Evolutionary conservation across 768 basidiomycete species (phyloP).

Genomic region (Cytidiella melzeri): DNA sequence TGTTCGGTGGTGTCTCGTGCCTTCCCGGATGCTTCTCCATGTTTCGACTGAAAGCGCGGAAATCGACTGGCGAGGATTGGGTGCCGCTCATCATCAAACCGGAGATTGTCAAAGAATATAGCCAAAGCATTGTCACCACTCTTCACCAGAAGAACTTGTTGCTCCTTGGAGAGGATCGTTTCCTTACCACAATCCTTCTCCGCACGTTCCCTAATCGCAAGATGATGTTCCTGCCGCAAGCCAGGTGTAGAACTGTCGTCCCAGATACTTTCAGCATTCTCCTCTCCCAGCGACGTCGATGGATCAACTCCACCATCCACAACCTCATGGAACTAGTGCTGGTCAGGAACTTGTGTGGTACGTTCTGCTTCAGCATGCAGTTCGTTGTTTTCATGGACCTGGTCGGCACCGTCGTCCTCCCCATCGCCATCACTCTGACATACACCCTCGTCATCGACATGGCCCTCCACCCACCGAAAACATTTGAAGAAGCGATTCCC

Average conservation of each 20-base stretch:
- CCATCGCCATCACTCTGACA: slow-evolving; percentile 88
- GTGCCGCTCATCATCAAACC: slow-evolving; percentile 95
- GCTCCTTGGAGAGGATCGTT: slow-evolving; percentile 96
- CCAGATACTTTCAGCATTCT: slow-evolving; percentile 93
- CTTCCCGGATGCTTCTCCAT: slow-evolving; percentile 99
- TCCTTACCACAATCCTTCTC: slow-evolving; percentile 92
- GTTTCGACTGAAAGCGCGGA: slow-evolving; percentile 96
- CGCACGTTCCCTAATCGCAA: slow-evolving; percentile 98
- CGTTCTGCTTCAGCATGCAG: slow-evolving; percentile 99
- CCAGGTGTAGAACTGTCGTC: slow-evolving; percentile 89
- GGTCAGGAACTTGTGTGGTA: slow-evolving; percentile 95
- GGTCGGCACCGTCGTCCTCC: slow-evolving; percentile 85
- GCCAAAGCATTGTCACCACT: slow-evolving; percentile 87
- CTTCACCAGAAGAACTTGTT: slow-evolving; percentile 97
- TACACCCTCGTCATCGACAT: slow-evolving; percentile 82
- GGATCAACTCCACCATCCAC: slow-evolving; percentile 99
- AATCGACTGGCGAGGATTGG: slow-evolving; percentile 89
- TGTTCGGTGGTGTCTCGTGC: slow-evolving; percentile 99
- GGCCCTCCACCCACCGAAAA: slow-evolving; percentile 71
- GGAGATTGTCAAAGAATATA: slow-evolving; percentile 96
- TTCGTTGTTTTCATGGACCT: slow-evolving; percentile 99
- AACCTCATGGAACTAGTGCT: slow-evolving; percentile 98
- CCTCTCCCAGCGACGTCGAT: slow-evolving; percentile 93
- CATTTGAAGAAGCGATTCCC: slow-evolving; percentile 92
- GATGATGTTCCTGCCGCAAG: slow-evolving; percentile 99